Evolutionary conservation across 805 yeast genomes (phyloP), one percentile per base, ranked within the genome.

Genomic region (Candida broadrunensis): DNA sequence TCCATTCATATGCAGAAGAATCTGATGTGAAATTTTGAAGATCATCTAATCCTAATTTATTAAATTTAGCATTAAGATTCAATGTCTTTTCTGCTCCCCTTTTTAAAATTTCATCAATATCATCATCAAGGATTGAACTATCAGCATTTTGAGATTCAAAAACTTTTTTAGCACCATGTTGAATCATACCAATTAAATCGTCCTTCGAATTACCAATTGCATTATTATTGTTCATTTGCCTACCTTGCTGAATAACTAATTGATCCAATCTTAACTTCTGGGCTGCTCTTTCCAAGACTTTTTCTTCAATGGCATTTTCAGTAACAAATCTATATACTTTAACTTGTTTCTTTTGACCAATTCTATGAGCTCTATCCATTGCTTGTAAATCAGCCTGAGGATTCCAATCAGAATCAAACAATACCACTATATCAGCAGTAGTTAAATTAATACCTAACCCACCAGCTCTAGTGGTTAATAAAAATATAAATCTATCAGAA

Each of bases 361-460:
- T 90, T 71, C 98, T 81, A 58, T 90, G 98, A 1, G 97, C 98
- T 58, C 98, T 78, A 61, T 91, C 98, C 98, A 90, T 90, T 1
- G 97, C 97, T 66, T 90, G 98, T 54, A 90, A 72, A 71, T 90
- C 98, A 0, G 97, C 97, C 59, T 90, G 98, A 2, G 98, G 98
- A 57, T 90, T 90, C 98, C 98, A 90, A 66, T 90, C 98, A 0
- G 95, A 85, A 61, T 90, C 98, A 58, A 80, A 91, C 20, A 90
- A 62, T 3, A 90, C 78, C 37, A 90, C 98, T 33, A 86, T 81
- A 59, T 90, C 97, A 2, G 98, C 98, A 7, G 88, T 79, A 0
- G 96, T 91, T 56, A 90, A 73, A 57, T 91, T 90, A 56, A 90
- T 90, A 54, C 98, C 98, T 41, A 90, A 73, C 8, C 98, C 98